Evolutionary conservation across 2,329 filamentous ascomycete species (phyloP).

Genomic region (Fragosphaeria purpurea): DNA sequence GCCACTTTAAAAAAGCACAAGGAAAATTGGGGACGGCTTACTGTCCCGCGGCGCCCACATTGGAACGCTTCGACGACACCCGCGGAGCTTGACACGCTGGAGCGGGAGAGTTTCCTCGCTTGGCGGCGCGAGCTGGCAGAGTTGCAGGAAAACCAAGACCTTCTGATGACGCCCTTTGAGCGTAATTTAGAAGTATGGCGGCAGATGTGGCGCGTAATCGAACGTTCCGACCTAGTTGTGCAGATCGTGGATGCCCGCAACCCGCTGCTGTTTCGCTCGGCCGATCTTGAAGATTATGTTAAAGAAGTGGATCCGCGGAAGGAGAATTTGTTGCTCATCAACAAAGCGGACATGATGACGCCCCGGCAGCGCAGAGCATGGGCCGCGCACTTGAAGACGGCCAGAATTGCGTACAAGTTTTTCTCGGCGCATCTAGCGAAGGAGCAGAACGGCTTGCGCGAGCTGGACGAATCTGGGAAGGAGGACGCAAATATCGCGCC

Average conservation of each 20-base stretch:
- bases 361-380: constrained; percentile 68
- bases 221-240: constrained; percentile 87
- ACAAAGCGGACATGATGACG: constrained; percentile 99
- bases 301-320: constrained; percentile 81
- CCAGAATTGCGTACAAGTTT: constrained; percentile 83
- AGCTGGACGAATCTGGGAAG: constrained; percentile 35
- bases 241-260: constrained; percentile 98
- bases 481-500: constrained; percentile 16
- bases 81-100: constrained; percentile 65
- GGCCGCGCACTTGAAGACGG: constrained; percentile 75
- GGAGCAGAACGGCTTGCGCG: constrained; percentile 69
- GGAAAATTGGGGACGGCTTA: constrained; percentile 67
- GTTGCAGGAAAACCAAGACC: constrained; percentile 83
- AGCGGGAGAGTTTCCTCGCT: constrained; percentile 70
- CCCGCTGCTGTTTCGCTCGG: constrained; percentile 84
- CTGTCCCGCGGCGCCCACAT: constrained; percentile 77
- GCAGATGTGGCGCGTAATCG: constrained; percentile 95
- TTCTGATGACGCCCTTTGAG: constrained; percentile 97
- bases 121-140: constrained; percentile 90
- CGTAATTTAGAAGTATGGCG: constrained; percentile 96
- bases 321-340: constrained; percentile 84
- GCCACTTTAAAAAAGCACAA: constrained; percentile 71
- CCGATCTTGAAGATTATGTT: constrained; percentile 88
- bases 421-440: constrained; percentile 92
- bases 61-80: constrained; percentile 85